Base-by-base conservation (phyloP, 176 grass and related monocot genomes). In the Ensete glaucum region DNA sequence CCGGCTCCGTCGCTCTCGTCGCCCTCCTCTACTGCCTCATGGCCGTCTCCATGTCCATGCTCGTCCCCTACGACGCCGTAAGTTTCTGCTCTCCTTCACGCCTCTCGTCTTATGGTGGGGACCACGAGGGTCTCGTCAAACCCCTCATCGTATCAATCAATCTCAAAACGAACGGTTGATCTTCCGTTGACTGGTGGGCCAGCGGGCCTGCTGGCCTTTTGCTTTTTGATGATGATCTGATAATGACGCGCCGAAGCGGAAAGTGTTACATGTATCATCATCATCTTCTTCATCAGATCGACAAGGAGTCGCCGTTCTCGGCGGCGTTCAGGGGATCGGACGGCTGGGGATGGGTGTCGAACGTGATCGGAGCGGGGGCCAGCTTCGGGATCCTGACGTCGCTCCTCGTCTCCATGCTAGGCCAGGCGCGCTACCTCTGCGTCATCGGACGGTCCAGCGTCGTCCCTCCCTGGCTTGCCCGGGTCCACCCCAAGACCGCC, bases 11-110 rank as follows among this genome's bases (percentile, higher is more conserved):
- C 51, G 83, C 81, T 70, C 14, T 99, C 54, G 96, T 94, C 68
- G 87, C 91, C n/a, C 59, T 74, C 48, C 86, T 99, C 78, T 99
- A 99, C 75, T 99, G 96, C 82, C 96, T 99, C 88, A 95, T 99
- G 96, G 96, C 96, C 26, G 82, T 74, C 7, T 99, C 96, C 73
- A 94, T 99, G 90, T 73, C 79, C 67, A 89, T 99, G 96, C 96
- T 99, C 81, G 82, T 99, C 52, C 96, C 96, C 12, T 99, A 99
- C 76, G 96, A 99, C 83, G 82, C 78, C 71, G 96, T 99, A 84
- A 74, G 80, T n/a, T 21, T 12, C 22, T 17, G 10, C 14, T 16
- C 22, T 2, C 8, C 19, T 24, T 9, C 10, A 12, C 24, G 66
- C 17, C 5, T 16, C 52, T 21, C 21, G n/a, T 2, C 17, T 67